phyloP scores from a whole-genome alignment of 2,329 filamentous ascomycete species.

The Hypomyces rosellus region DNA sequence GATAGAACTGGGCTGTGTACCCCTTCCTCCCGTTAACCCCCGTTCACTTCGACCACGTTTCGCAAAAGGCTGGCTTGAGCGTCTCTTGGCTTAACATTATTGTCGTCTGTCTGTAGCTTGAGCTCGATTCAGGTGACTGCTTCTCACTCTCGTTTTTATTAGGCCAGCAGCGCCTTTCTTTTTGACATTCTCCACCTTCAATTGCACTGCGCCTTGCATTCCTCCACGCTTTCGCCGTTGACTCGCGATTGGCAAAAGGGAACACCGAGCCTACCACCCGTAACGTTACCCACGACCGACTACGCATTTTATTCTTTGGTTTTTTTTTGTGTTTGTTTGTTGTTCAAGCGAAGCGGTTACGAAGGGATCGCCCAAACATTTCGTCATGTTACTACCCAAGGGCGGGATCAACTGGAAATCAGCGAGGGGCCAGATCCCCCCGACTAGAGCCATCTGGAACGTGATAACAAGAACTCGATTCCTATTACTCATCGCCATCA shows the following conservation, averaged over 20 bases:
- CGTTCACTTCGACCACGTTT: too few relatives aligned
- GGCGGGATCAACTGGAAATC: conserved; percentile 90
- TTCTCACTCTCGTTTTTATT: background rate
- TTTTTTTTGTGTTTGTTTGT: background rate
- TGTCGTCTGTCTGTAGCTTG: background rate
- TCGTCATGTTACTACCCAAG: conserved; percentile 81
- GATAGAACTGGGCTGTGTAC: too few relatives aligned
- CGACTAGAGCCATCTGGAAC: conserved; percentile 63
- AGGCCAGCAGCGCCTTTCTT: background rate
- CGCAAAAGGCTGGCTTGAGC: background rate
- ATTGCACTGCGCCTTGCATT: background rate
- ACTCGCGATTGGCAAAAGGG: background rate
- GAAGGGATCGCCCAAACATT: conserved; percentile 17
- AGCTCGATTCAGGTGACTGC: background rate
- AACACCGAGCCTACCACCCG: background rate
- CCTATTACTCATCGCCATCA: conserved; percentile 64
- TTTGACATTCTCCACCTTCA: background rate
- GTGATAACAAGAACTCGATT: conserved; percentile 73
- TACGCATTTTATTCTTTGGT: background rate
- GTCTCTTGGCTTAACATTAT: background rate
- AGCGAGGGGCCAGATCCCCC: conserved; percentile 70
- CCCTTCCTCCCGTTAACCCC: too few relatives aligned
- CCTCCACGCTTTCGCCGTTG: background rate
- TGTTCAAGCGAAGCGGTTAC: background rate
- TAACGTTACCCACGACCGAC: background rate